Conservation (phyloP, 2,329 filamentous ascomycete species). For the Blastomyces emzantsi region DNA sequence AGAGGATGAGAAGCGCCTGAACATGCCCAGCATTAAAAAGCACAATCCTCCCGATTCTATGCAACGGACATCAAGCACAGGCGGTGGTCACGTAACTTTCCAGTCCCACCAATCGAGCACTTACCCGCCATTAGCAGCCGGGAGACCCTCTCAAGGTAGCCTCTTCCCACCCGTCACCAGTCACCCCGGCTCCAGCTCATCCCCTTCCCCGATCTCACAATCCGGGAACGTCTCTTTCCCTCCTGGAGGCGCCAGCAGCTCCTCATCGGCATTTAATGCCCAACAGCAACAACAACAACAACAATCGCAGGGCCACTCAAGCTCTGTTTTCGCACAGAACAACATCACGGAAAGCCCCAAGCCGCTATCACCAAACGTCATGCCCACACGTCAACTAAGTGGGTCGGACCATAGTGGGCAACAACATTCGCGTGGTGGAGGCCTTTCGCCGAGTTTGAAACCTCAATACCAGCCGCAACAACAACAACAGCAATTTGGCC, state of each 20-base stretch:
- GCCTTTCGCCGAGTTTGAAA: constrained; percentile 36
- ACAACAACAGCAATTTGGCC: constrained; percentile 18
- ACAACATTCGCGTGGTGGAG: constrained; percentile 19
- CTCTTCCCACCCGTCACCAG: constrained; percentile 56
- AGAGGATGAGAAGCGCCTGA: constrained; percentile 39
- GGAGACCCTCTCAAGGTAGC: constrained; percentile 43
- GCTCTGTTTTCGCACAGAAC: constrained; percentile 60
- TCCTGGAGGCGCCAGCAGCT: constrained; percentile 22
- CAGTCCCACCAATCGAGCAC: constrained; percentile 63
- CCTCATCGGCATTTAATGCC: constrained; percentile 31
- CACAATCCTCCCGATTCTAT: constrained; percentile 52
- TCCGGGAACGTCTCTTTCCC: constrained; percentile 33
- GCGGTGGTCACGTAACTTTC: constrained; percentile 33
- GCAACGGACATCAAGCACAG: constrained; percentile 34
- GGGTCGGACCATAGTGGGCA: constrained; percentile 30
- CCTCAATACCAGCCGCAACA: constrained; percentile 16
- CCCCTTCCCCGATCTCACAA: constrained; percentile 45
- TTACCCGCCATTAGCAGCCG: constrained; percentile 61
- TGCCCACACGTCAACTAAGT: constrained; percentile 31
- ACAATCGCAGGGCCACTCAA: constrained; percentile 31
- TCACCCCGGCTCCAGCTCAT: constrained; percentile 48
- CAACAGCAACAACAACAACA: constrained; percentile 21
- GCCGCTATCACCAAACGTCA: constrained; percentile 50
- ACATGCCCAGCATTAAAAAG: constrained; percentile 64
- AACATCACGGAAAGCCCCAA: constrained; percentile 81